Conservation (phyloP, 2,329 filamentous ascomycete species). For the Pseudovirgaria hyperparasitica region DNA sequence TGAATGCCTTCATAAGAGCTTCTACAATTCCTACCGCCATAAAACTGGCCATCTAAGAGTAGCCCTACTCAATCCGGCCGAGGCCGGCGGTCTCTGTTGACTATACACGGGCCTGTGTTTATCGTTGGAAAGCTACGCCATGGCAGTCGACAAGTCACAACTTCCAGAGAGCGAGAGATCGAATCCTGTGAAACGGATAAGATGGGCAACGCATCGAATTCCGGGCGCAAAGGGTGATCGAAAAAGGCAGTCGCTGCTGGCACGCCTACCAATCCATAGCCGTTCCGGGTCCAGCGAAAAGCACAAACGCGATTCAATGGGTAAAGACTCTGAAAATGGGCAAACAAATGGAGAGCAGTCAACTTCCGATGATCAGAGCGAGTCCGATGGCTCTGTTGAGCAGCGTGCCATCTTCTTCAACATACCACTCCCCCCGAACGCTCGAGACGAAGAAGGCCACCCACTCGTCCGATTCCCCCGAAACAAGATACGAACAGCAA, state of each 20-base stretch:
- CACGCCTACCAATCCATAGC: constrained; percentile 54
- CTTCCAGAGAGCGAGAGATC: constrained; percentile 41
- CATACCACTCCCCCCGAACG: constrained; percentile 58
- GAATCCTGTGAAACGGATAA: constrained; percentile 60
- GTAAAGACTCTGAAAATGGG: constrained; percentile 18
- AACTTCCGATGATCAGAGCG: constrained; percentile 26
- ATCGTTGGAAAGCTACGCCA: too few species aligned
- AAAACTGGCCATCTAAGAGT: too few species aligned
- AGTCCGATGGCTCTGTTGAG: constrained; percentile 18
- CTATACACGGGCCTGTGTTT: constrained; percentile 2
- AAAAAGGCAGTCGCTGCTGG: constrained; percentile 75
- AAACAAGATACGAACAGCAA: constrained; percentile 96
- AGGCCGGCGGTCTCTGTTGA: constrained; percentile 19
- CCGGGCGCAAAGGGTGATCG: constrained; percentile 59
- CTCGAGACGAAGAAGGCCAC: constrained; percentile 69
- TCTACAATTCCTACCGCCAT: too few species aligned
- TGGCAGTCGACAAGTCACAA: too few species aligned
- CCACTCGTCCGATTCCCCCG: constrained; percentile 59
- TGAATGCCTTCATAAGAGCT: too few species aligned
- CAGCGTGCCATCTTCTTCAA: constrained; percentile 70
- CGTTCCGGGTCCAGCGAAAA: constrained; percentile 53
- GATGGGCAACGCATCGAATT: constrained; percentile 93
- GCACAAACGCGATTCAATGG: constrained; percentile 31
- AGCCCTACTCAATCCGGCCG: constrained; percentile 20
- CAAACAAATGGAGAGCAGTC: constrained; percentile 31